Percentiles rank a stretch among this genome's conserved stretches.
Evolutionary conservation across 139 green algal species (phyloP).

Genomic region (Ulvella scutata): DNA sequence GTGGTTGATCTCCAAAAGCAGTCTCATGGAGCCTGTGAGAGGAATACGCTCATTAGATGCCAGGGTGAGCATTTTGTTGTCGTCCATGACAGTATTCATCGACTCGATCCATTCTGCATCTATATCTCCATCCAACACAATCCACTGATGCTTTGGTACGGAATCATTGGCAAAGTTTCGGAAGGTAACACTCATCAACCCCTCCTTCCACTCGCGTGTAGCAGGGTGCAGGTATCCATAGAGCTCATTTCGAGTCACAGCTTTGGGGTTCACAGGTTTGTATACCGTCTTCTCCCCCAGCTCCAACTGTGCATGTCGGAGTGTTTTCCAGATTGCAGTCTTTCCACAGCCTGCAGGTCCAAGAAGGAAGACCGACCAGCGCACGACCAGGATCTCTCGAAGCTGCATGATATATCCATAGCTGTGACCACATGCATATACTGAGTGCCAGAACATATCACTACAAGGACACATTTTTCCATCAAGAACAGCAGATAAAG

Average conservation of each 20-base stretch:
- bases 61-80: slow-evolving; percentile 88
- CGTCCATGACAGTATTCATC: slow-evolving; percentile 85
- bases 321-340: slow-evolving; percentile 77
- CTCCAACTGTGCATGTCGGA: slow-evolving; percentile 61
- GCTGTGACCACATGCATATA: no score
- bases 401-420: slow-evolving; percentile 15
- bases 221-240: slow-evolving; percentile 76
- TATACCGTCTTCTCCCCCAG: slow-evolving; percentile 52
- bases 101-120: slow-evolving; percentile 82
- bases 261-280: slow-evolving; percentile 75
- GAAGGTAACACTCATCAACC: slow-evolving; percentile 74
- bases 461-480: no score
- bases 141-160: slow-evolving; percentile 78
- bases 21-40: slow-evolving; percentile 66
- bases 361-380: slow-evolving; percentile 88
- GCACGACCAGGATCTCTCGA: slow-evolving; percentile 59
- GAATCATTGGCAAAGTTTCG: slow-evolving; percentile 72
- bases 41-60: slow-evolving; percentile 87
- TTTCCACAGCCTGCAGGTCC: slow-evolving; percentile 81
- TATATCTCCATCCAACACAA: slow-evolving; percentile 90
- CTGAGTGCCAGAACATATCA: no score
- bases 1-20: slow-evolving; percentile 74
- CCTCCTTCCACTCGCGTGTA: slow-evolving; percentile 89
- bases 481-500: no score
- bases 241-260: slow-evolving; percentile 83